phyloP scores from a whole-genome alignment of 2,329 filamentous ascomycete genomes.

The Cercospora sp. region DNA sequence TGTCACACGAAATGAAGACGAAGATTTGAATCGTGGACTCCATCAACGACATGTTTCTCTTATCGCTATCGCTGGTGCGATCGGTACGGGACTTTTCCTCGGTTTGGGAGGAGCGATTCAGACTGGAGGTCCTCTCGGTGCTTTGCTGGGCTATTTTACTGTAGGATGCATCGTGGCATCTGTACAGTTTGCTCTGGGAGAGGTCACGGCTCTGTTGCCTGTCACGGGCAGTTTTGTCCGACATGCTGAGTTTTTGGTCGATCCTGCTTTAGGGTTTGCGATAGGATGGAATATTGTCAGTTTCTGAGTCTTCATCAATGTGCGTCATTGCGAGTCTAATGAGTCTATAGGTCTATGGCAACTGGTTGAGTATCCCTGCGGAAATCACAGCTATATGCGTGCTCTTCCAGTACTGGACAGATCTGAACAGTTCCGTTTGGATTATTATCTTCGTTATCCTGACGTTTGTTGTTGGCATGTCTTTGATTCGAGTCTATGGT shows the following conservation, averaged over 20 bases:
- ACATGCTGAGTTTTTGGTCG: slow-evolving; percentile 54
- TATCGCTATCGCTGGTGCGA: slow-evolving; percentile 72
- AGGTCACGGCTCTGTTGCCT: slow-evolving; percentile 54
- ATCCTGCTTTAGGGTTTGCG: slow-evolving; percentile 46
- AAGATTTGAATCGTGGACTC: slow-evolving; percentile 51
- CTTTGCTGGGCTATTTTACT: slow-evolving; percentile 55
- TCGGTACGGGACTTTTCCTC: slow-evolving; percentile 67
- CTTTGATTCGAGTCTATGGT: slow-evolving; percentile 44
- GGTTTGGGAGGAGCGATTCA: slow-evolving; percentile 56
- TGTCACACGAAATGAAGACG: slow-evolving; percentile 34
- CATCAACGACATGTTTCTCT: slow-evolving; percentile 58
- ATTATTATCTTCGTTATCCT: slow-evolving; percentile 39
- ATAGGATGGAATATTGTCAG: slow-evolving; percentile 31
- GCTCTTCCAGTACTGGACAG: slow-evolving; percentile 37
- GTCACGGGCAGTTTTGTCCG: slow-evolving; percentile 54
- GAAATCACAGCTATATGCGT: slow-evolving; percentile 38
- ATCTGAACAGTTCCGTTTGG: slow-evolving; percentile 40
- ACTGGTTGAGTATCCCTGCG: slow-evolving; percentile 37
- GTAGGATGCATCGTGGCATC: slow-evolving; percentile 53
- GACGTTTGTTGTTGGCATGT: slow-evolving; percentile 39
- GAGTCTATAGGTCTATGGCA: slow-evolving; percentile 30
- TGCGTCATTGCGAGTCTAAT: neutral
- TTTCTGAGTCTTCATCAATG: neutral
- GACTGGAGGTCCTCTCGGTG: slow-evolving; percentile 54
- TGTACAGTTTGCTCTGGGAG: slow-evolving; percentile 55